These are phyloP conservation scores for Metschnikowia lochheadii DNA, from an alignment of 805 yeast species.

Conservation along the genomic window DNA sequence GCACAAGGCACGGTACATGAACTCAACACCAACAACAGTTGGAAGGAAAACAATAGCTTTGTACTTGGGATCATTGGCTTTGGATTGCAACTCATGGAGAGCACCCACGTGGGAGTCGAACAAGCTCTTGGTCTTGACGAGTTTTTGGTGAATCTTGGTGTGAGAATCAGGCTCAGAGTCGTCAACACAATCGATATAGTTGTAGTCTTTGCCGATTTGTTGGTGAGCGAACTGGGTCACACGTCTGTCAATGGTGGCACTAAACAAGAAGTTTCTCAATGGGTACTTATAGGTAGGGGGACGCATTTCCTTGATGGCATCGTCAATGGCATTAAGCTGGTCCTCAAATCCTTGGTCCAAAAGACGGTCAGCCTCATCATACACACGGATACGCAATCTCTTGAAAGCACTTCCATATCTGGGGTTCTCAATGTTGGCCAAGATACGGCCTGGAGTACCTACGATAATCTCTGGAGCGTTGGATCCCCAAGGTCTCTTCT, in stretches of 20 bases:
- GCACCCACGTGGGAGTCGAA: constrained; percentile 61
- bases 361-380: constrained; percentile 90
- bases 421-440: constrained; percentile 52
- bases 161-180: constrained; percentile 70
- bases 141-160: constrained; percentile 67
- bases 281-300: constrained; percentile 17
- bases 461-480: constrained; percentile 61
- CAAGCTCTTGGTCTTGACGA: constrained; percentile 51
- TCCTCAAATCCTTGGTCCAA: constrained; percentile 77
- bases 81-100: constrained; percentile 39
- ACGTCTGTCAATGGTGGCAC: constrained; percentile 78
- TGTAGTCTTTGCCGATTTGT: constrained; percentile 50
- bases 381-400: constrained; percentile 58
- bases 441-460: constrained; percentile 86
- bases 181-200: constrained; percentile 70
- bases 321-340: constrained; percentile 57
- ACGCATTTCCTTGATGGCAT: constrained; percentile 38
- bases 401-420: constrained; percentile 45
- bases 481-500: constrained; percentile 23
- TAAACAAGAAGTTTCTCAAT: constrained; percentile 70
- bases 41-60: constrained; percentile 84
- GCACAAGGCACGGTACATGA: constrained; percentile 43
- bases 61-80: constrained; percentile 41
- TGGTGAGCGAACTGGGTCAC: constrained; percentile 63
- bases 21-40: constrained; percentile 65